Conservation (phyloP, 2,329 filamentous ascomycete genomes). For the Epichloe glyceriae region DNA sequence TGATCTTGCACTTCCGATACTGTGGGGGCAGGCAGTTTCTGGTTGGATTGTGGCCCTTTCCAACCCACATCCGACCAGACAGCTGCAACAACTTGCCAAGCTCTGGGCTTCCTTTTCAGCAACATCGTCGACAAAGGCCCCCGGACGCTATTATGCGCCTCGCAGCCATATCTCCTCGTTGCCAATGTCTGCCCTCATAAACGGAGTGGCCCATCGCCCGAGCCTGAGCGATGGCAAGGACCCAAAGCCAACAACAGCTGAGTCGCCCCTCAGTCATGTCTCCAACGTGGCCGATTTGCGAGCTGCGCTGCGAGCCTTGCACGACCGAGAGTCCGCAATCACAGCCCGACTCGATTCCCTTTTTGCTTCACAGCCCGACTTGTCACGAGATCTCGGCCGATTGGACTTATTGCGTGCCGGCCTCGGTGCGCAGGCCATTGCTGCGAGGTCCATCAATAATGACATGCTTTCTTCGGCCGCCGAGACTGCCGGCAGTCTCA, state of each 20-base stretch:
- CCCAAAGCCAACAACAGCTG: conserved; percentile 14
- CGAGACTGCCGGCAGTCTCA: conserved; percentile 73
- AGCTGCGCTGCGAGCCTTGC: conserved; percentile 60
- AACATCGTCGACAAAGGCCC: conserved; percentile 5
- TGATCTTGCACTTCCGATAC: no score
- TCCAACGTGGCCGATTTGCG: conserved; percentile 68
- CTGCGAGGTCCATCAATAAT: conserved; percentile 72
- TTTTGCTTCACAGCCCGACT: conserved; percentile 70
- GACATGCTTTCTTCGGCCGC: conserved; percentile 82
- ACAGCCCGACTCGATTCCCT: conserved; percentile 63
- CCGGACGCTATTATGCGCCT: conserved; percentile 33
- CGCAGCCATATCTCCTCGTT: conserved; percentile 22
- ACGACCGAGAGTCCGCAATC: conserved; percentile 61
- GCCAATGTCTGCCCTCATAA: conserved; percentile 35
- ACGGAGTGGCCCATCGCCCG: conserved; percentile 27
- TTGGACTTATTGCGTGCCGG: conserved; percentile 83
- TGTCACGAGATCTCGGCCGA: conserved; percentile 74
- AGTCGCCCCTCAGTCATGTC: conserved; percentile 48
- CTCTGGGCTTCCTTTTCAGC: neutral
- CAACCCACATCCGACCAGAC: neutral
- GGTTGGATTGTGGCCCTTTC: neutral
- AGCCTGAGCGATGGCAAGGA: conserved; percentile 18
- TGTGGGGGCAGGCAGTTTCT: neutral
- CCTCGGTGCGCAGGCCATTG: conserved; percentile 74
- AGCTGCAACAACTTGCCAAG: neutral